Percentiles rank a stretch among this genome's conserved stretches.
phyloP scores from a whole-genome alignment of 2,329 filamentous ascomycete genomes.

The Aureobasidium sp. region DNA sequence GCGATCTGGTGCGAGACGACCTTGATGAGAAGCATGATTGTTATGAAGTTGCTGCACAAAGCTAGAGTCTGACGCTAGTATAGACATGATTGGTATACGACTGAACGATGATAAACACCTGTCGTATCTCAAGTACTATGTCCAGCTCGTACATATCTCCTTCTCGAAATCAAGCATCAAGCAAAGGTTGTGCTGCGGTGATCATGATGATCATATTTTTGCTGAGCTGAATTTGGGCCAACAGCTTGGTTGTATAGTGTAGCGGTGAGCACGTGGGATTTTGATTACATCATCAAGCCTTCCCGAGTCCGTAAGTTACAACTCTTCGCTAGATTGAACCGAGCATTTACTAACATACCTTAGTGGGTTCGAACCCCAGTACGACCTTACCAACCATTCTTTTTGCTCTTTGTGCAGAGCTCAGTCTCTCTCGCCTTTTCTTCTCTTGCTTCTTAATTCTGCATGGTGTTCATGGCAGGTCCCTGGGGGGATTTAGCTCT shows the following conservation, averaged over 20 bases:
- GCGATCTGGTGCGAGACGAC: not conserved
- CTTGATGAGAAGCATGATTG: not conserved
- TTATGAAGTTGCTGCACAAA: not conserved
- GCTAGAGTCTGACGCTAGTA: not conserved
- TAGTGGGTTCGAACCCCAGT: slow-evolving; percentile 10
- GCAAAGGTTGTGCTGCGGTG: too few species aligned
- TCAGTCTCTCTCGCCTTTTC: not conserved
- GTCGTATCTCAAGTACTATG: too few species aligned
- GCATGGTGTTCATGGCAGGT: not conserved
- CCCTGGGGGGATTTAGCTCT: not conserved
- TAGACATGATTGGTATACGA: not conserved
- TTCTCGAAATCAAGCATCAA: too few species aligned
- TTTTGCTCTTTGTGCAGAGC: not conserved
- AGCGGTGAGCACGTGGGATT: slow-evolving; percentile 15
- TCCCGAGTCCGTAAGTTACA: slow-evolving; percentile 6
- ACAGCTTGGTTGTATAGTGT: slow-evolving; percentile 13
- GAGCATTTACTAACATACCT: not conserved
- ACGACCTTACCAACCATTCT: not conserved
- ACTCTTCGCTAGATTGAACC: not conserved
- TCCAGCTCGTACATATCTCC: too few species aligned
- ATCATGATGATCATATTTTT: too few species aligned
- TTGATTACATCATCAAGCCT: not conserved
- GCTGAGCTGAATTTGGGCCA: too few species aligned
- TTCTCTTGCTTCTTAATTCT: not conserved
- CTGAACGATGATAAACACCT: too few species aligned